Evolutionary conservation across 768 basidiomycete species (phyloP).

Genomic region (Filobasidium floriforme): DNA sequence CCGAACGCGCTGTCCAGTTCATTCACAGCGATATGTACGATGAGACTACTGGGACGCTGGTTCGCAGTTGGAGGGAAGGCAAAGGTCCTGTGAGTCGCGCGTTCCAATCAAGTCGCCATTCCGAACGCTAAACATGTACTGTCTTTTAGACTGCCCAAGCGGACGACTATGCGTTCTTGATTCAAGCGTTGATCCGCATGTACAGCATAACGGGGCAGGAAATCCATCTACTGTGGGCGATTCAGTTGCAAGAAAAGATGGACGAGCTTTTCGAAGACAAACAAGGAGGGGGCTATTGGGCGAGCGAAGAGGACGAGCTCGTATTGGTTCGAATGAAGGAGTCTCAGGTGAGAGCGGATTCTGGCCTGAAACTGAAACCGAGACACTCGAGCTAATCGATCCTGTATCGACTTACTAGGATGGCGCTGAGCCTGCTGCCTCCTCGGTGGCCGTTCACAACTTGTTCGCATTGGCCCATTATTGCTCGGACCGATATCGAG

Average conservation of each 20-base stretch:
- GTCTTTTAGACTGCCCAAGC: conserved; percentile 37
- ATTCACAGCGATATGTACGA: conserved; percentile 34
- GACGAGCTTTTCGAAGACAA: conserved; percentile 48
- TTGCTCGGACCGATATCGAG: conserved; percentile 27
- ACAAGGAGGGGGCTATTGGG: conserved; percentile 48
- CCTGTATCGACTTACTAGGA: conserved; percentile 19
- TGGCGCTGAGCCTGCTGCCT: conserved; percentile 36
- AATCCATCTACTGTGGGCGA: conserved; percentile 42
- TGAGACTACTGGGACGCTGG: conserved; percentile 30
- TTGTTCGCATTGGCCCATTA: conserved; percentile 29
- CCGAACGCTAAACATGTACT: not conserved
- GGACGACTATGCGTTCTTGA: conserved; percentile 49
- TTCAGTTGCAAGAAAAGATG: conserved; percentile 46
- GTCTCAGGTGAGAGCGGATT: conserved; percentile 36
- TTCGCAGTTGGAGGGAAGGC: conserved; percentile 46
- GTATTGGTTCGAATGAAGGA: conserved; percentile 49
- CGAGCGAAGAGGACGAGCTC: conserved; percentile 44
- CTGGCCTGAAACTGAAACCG: not conserved
- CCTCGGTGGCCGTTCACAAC: conserved; percentile 32
- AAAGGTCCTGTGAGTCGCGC: conserved; percentile 38
- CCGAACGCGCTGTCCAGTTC: conserved; percentile 28
- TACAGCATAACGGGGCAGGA: conserved; percentile 47
- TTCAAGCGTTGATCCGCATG: conserved; percentile 43
- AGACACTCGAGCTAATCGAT: not conserved
- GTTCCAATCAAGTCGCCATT: not conserved